phyloP scores from a whole-genome alignment of 495 filamentous ascomycete genomes.

The Tetracladium setigerum region DNA sequence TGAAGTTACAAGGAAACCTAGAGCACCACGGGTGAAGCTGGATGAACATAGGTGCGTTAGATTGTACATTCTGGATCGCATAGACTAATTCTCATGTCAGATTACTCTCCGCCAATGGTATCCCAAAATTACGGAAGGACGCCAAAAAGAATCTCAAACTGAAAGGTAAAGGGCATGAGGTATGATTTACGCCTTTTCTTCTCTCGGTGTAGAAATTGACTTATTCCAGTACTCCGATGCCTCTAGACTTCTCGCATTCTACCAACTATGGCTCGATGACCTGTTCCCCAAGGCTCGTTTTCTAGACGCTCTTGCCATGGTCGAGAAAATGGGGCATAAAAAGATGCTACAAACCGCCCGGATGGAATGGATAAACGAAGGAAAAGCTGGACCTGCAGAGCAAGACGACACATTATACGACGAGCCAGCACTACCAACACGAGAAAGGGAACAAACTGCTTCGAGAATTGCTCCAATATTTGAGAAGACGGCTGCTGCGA shows the following conservation, averaged over 20 bases:
- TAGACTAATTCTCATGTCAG: constrained; percentile 20
- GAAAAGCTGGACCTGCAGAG: constrained; percentile 40
- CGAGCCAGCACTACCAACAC: constrained; percentile 19
- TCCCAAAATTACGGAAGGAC: constrained; percentile 70
- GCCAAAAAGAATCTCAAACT: constrained; percentile 67
- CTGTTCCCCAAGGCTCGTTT: constrained; percentile 94
- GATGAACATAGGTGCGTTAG: constrained; percentile 64
- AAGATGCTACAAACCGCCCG: constrained; percentile 69
- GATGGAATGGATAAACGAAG: constrained; percentile 82
- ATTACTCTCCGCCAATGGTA: constrained; percentile 70
- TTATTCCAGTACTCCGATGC: constrained; percentile 86
- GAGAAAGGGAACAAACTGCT: constrained; percentile 25
- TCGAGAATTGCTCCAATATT: constrained; percentile 41
- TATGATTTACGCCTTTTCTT: constrained; percentile 26
- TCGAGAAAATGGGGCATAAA: constrained; percentile 89
- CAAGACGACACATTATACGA: constrained; percentile 39
- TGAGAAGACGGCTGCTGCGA: constrained; percentile 21
- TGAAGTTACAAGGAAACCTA: constrained; percentile 61
- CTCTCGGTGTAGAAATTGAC: constrained; percentile 1
- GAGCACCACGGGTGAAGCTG: constrained; percentile 71
- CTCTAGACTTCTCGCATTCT: constrained; percentile 74
- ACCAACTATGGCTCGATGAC: constrained; percentile 96
- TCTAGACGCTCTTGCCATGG: constrained; percentile 78
- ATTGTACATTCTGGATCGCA: not conserved
- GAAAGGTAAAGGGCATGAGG: constrained; percentile 92